Base-by-base conservation (phyloP, 2,329 filamentous ascomycete species). In the Phyllosticta citribraziliensis region DNA sequence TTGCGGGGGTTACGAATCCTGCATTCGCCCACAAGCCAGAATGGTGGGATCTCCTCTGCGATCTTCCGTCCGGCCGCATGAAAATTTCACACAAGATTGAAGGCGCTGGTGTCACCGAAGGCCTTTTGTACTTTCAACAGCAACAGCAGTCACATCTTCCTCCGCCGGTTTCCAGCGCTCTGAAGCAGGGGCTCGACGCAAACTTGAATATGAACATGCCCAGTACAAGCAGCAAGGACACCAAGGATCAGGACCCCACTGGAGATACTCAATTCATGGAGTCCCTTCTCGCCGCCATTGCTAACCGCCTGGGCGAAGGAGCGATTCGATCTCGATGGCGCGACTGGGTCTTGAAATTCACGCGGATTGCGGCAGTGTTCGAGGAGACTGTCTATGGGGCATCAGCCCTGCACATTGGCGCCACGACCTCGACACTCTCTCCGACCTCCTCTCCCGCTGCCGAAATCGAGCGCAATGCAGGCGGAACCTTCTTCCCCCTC, bases 41-140 rank as follows among this genome's bases (percentile, higher is more conserved):
- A 72, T 99, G 94, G 94, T 99, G 94, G 94, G 94, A 99, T 74
- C 77, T 99, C 10, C 81, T 99, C 12, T 99, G 94, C 73, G 94
- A 99, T 73, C 79, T 99, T 52, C 88, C 92, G 0, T 93, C 87
- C 1, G 94, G 94, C 10, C 86, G 92, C 52, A 91, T 99, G 80
- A 96, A 94, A 75, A 97, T 99, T 69, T 96, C 90, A 69, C 90
- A 84, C 72, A 87, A 86, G 67, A 92, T 97, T 65, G 93, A 97
- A 64, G 75, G 83, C 22, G 88, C 91, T 0, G 84, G 87, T 1
- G 75, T 88, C 3, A 97, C 91, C 0, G 94, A 99, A 68, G 93
- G 93, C 0, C 80, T 94, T 10, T 72, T 87, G 2, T 96, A 88
- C 72, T 97, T 97, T 74, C 89, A 96, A 70, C 89, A 94, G 69